Evolutionary conservation across 1,284 basidiomycete genomes (phyloP).

Genomic region (Leccinum fuscescens): DNA sequence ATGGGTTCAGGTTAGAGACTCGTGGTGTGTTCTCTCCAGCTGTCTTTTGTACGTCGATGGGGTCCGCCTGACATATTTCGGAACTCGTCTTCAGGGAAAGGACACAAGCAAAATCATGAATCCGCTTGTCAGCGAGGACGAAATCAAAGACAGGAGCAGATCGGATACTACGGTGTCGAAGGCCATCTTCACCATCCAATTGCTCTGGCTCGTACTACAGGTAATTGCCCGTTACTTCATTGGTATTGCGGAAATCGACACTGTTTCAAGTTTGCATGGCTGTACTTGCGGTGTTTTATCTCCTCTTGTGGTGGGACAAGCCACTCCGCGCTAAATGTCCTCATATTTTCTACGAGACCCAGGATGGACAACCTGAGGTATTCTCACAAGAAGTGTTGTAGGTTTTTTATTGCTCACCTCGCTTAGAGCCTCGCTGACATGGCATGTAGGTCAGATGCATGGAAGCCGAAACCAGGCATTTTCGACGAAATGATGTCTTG

Average conservation of each 20-base stretch:
- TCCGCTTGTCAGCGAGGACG: too few species aligned
- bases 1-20: not conserved
- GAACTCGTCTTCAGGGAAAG: not conserved
- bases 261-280: not conserved
- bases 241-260: not conserved
- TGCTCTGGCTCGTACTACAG: too few species aligned
- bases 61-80: not conserved
- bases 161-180: not conserved
- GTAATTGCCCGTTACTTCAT: too few species aligned
- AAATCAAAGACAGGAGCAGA: too few species aligned
- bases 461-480: not conserved
- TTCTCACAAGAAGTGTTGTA: not conserved
- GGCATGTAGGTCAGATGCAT: not conserved
- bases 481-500: not conserved
- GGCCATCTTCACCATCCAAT: too few species aligned
- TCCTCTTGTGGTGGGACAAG: not conserved
- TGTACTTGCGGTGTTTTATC: not conserved
- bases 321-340: not conserved
- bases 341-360: not conserved
- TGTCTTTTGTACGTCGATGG: not conserved
- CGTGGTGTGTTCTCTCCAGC: not conserved
- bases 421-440: not conserved
- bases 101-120: not conserved
- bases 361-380: not conserved
- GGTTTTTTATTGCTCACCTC: not conserved